Evolutionary conservation across 2,329 filamentous ascomycete species (phyloP).

Genomic region (Aspergillus udagawae): DNA sequence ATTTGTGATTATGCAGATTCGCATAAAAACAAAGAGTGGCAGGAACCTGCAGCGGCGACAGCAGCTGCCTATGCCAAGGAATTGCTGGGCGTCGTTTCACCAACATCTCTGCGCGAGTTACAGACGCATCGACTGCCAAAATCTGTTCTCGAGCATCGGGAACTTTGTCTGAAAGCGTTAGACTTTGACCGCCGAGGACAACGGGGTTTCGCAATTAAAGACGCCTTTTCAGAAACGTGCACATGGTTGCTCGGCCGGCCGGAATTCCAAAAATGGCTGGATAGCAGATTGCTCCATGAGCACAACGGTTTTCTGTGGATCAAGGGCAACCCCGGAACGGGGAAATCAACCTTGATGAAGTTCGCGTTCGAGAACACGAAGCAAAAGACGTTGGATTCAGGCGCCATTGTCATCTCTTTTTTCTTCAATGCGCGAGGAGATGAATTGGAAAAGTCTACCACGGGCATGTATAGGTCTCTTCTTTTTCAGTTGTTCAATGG

Average conservation of each 20-base stretch:
- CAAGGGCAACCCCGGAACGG: conserved; percentile 40
- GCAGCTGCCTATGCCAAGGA: conserved; percentile 7
- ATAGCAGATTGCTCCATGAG: conserved; percentile 9
- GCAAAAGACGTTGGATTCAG: too few relatives aligned
- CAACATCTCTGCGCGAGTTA: too few relatives aligned
- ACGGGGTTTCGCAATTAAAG: conserved; percentile 24
- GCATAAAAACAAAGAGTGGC: conserved; percentile 6
- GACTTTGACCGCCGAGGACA: too few relatives aligned
- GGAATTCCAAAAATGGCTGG: conserved; percentile 33
- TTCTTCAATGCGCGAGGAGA: conserved; percentile 50
- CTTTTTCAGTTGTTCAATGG: conserved; percentile 44
- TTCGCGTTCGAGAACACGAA: conserved; percentile 21
- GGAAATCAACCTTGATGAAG: conserved; percentile 47
- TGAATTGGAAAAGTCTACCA: conserved; percentile 42
- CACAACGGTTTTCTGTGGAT: conserved; percentile 32
- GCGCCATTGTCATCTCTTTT: conserved; percentile 36
- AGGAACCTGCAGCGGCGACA: conserved; percentile 1
- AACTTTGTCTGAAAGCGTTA: too few relatives aligned
- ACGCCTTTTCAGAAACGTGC: conserved; percentile 26
- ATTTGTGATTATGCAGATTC: conserved; percentile 9
- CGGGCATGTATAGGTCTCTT: conserved; percentile 51
- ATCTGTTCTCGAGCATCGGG: too few relatives aligned
- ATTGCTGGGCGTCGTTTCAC: conserved; percentile 1
- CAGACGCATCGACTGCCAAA: too few relatives aligned
- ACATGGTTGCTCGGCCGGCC: conserved; percentile 8